Base-by-base conservation (phyloP, 805 yeast genomes). In the Candida succiphila region DNA sequence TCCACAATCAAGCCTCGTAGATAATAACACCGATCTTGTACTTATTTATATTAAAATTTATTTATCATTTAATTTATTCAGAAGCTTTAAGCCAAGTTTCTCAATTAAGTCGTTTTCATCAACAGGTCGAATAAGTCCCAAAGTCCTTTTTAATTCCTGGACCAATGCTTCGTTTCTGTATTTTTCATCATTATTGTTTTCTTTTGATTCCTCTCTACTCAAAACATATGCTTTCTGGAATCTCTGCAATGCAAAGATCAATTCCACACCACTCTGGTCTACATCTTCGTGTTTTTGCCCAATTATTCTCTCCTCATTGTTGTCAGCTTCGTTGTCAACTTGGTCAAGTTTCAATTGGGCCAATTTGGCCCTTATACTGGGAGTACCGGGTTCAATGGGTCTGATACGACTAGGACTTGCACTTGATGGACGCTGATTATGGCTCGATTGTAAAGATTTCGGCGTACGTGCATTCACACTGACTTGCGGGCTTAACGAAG, bases 1-100 rank as follows among this genome's bases (percentile, higher is more conserved):
- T 58, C 69, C 4, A 37, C 46, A 2, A 49, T 65, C 17, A 56
- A 53, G 34, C 62, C 66, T 13, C 48, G 59, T 33, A 43, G 38
- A 27, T 32, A 17, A 34, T 17, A 15, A 22, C 12, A 8, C 24
- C 8, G 8, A 8, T 22, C 8, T 22, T n/a, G n/a, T n/a, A n/a
- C n/a, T n/a, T n/a, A n/a, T n/a, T n/a, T n/a, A n/a, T n/a, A n/a
- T n/a, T n/a, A n/a, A n/a, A n/a, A n/a, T n/a, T n/a, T n/a, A n/a
- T n/a, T n/a, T n/a, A n/a, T n/a, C n/a, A n/a, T n/a, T n/a, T 7
- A 31, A 10, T 15, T 31, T 17, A 7, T 16, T 14, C 10, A 23
- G 18, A 5, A 31, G 15, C 20, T 31, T 31, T 17, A 16, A 17
- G 12, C 16, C 20, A 14, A 31, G 24, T 8, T 13, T 18, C n/a